Base-by-base conservation (phyloP, 768 basidiomycete species). In the Neoboletus subvelutipes region DNA sequence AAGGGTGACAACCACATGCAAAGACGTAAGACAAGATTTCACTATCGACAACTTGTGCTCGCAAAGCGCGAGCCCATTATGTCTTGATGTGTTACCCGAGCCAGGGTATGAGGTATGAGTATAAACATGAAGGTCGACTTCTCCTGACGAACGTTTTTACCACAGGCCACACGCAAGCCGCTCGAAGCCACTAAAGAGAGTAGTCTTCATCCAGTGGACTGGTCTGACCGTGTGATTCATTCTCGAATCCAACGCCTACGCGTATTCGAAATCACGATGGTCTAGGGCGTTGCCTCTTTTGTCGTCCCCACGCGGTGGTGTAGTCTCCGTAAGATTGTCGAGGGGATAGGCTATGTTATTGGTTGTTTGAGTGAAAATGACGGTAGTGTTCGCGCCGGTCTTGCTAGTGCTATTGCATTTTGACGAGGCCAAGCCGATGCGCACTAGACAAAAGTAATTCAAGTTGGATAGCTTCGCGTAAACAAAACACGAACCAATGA, bases 401-500 rank as follows among this genome's bases (percentile, higher is more conserved):
- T 26, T 37, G 34, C 11, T 3, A 34, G 11, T 41, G 3, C 10
- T 33, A 15, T 17, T 20, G 22, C 13, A 1, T 5, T n/a, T 33
- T 10, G 45, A 41, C 9, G 29, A 55, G 22, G 8, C 24, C 5
- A 49, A 12, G 22, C 54, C 46, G 15, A 50, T 20, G 3, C 54
- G 54, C 28, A 55, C 54, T 55, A 41, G 24, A 50, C 18, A n/a
- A 22, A 4, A 22, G 13, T 8, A 39, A 40, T 13, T 18, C n/a
- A 12, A 18, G 2, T 11, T 20, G 20, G 40, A 24, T 41, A 28
- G 20, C 15, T 11, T 15, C 33, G 40, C 28, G 10, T 18, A 24
- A 40, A 33, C 20, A 15, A 9, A 33, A 26, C 15, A 49, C 57
- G 12, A 42, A 58, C 57, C 57, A 10, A 54, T 58, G 47, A 58